Conservation (phyloP, 1,284 basidiomycete species). For the Omphalotus olearius region DNA sequence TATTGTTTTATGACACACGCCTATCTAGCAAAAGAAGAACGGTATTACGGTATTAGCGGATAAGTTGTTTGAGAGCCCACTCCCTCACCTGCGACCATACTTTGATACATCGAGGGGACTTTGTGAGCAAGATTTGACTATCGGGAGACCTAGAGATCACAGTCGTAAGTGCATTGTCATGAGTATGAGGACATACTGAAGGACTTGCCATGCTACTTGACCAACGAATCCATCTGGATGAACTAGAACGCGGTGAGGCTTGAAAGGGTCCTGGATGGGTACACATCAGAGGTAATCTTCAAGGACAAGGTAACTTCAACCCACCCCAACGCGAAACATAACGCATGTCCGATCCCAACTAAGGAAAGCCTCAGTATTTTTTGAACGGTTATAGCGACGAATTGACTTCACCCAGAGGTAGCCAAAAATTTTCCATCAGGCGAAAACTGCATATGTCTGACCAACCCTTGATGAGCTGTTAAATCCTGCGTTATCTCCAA, state of each 20-base stretch:
- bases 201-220: conserved; percentile 67
- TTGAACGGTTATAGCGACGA: not conserved
- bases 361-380: conserved; percentile 7
- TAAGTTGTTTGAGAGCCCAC: not conserved
- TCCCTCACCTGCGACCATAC: conserved; percentile 66
- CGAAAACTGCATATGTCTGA: conserved; percentile 68
- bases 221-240: conserved; percentile 74
- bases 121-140: conserved; percentile 60
- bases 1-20: conserved; percentile 69
- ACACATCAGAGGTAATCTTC: conserved; percentile 12
- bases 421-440: conserved; percentile 67
- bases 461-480: conserved; percentile 59
- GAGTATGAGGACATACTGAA: conserved; percentile 3
- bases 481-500: conserved; percentile 58
- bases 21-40: conserved; percentile 43
- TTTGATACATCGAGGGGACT: conserved; percentile 64
- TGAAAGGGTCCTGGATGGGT: conserved; percentile 20
- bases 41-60: conserved; percentile 4
- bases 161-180: not conserved
- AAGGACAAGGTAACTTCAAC: conserved; percentile 18
- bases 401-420: conserved; percentile 52
- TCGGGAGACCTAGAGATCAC: conserved; percentile 54
- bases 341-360: conserved; percentile 78
- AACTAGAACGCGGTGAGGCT: conserved; percentile 57
- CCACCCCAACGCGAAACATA: conserved; percentile 66